Percentiles rank a stretch among this genome's conserved stretches.
Conservation (phyloP, 2,329 filamentous ascomycete species). For the Diaporthe ilicicola region DNA sequence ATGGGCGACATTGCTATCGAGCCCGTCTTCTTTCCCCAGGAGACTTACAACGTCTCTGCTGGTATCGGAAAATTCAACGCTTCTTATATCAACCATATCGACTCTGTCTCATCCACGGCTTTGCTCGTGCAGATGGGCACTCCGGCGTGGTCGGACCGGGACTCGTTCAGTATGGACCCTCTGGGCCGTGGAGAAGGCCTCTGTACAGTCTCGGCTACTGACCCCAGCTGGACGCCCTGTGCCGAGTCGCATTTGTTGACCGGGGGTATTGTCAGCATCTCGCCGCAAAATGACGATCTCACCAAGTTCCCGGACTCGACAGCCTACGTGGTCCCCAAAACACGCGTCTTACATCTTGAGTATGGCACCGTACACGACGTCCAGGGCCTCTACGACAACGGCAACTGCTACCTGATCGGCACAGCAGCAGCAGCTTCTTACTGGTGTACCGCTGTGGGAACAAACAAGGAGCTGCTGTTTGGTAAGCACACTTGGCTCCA, state of each 20-base stretch:
- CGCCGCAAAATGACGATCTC: slow-evolving; percentile 21
- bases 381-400: slow-evolving; percentile 4
- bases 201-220: slow-evolving; percentile 15
- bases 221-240: slow-evolving; percentile 18
- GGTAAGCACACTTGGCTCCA: neutral
- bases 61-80: slow-evolving; percentile 23
- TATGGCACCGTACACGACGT: slow-evolving; percentile 23
- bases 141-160: slow-evolving; percentile 12
- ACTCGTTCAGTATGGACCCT: slow-evolving; percentile 15
- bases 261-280: slow-evolving; percentile 18
- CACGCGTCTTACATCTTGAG: slow-evolving; percentile 24
- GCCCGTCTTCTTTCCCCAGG: slow-evolving; percentile 25
- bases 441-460: slow-evolving; percentile 10
- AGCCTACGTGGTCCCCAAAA: slow-evolving; percentile 22
- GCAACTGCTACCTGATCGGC: slow-evolving; percentile 19
- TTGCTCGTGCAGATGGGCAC: slow-evolving; percentile 25
- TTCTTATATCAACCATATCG: slow-evolving; percentile 2
- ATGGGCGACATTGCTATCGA: slow-evolving; percentile 24
- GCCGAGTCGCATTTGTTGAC: slow-evolving; percentile 19
- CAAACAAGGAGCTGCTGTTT: slow-evolving; percentile 6
- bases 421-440: slow-evolving; percentile 16
- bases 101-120: slow-evolving; percentile 13
- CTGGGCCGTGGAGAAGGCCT: slow-evolving; percentile 13
- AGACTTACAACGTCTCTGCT: slow-evolving; percentile 5
- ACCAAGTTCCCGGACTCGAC: neutral